Evolutionary conservation across 202 grass and related monocot genomes (phyloP).

Genomic region (Zoysia matrella): DNA sequence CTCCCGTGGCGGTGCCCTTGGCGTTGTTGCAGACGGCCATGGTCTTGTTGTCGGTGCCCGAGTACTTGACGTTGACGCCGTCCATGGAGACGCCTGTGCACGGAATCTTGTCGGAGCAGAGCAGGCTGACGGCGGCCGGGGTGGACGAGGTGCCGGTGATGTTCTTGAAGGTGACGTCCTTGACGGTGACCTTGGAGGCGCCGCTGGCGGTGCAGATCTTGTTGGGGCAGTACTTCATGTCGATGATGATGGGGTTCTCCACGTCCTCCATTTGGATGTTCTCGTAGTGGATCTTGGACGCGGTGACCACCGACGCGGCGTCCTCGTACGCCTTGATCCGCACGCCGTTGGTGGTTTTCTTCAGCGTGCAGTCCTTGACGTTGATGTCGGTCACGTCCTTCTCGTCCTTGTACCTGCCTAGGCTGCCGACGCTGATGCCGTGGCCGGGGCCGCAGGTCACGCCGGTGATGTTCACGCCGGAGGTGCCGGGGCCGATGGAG

Average conservation of each 20-base stretch:
- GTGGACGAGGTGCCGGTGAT: conserved; percentile 50
- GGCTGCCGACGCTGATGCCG: no score
- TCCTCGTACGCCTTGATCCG: conserved; percentile 71
- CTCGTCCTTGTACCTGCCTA: background rate
- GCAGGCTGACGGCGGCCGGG: conserved; percentile 36
- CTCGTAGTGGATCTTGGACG: conserved; percentile 48
- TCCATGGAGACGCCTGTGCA: conserved; percentile 46
- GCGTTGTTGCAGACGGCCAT: conserved; percentile 51
- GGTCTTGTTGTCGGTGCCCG: conserved; percentile 40
- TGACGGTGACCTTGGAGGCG: no score
- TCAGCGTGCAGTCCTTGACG: conserved; percentile 52
- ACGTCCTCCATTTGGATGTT: conserved; percentile 53
- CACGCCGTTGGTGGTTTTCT: conserved; percentile 52
- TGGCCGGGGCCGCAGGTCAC: no score
- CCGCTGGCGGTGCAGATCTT: no score
- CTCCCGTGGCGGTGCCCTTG: conserved; percentile 28
- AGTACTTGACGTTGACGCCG: conserved; percentile 39
- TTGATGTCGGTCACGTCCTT: background rate
- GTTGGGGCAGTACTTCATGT: no score
- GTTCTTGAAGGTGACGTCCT: conserved; percentile 38
- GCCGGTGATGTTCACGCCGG: no score
- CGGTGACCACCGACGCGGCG: conserved; percentile 14
- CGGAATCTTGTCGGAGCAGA: conserved; percentile 45
- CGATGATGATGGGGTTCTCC: background rate
- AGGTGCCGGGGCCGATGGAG: no score